Evolutionary conservation across 495 filamentous ascomycete genomes (phyloP), one percentile per base, ranked within the genome.

Genomic region (Trichocladium uniseriatum): DNA sequence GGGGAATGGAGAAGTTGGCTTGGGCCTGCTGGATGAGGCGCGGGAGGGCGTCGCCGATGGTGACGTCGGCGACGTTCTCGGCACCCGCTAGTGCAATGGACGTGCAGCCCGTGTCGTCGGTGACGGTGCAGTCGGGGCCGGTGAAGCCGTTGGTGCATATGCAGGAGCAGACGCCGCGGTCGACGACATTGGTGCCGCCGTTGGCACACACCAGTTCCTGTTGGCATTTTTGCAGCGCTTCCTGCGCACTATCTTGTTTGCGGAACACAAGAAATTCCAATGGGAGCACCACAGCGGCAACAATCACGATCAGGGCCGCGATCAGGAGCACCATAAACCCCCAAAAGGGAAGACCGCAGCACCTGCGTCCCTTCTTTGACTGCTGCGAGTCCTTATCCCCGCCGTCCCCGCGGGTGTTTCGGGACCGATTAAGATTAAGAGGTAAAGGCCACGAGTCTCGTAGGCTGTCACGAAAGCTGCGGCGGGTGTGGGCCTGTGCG

Each of bases 271-370:
- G 72, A 38, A 96, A 73, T 45, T 89, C 80, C 15, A 98, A 64
- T 0, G 92, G 92, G 13, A 97, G 75, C n/a, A 94, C 77, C 35
- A 97, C 69, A 3, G 92, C 92, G 6, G 85, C 85, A n/a, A 83
- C 78, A 52, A 95, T 76, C n/a, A 94, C 71, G 38, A 89, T 66
- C 35, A 95, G 61, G 16, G 86, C 60, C 7, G 88, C 60, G 29
- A 90, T 66, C 22, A 84, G 64, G 21, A 94, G 57, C 1, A 87
- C 56, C 20, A 92, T 65, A 54, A 94, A 91, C 3, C 76, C 74
- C 82, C 87, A 94, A 6, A 84, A 58, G 4, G 89, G 86, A 54
- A 98, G 78, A 14, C 91, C 92, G 61, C 90, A 98, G 55, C 73
- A 78, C 9, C 64, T 63, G 20, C 71, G 65, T 3, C 55, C 47